Conservation (phyloP, 371 early-diverging fungal species). For the Syncephalastrum sp. region DNA sequence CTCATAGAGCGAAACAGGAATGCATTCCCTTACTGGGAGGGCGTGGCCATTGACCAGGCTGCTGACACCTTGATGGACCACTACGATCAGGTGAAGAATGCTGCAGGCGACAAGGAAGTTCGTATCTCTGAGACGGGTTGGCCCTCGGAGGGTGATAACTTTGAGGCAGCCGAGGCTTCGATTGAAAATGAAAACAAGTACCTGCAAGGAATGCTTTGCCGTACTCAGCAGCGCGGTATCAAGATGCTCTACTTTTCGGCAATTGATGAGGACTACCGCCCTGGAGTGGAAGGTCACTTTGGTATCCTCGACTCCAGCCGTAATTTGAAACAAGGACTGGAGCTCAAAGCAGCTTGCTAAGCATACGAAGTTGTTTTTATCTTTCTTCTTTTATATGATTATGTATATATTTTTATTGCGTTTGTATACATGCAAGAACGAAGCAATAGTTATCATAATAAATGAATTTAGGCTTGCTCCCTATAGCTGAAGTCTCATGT, state of each 20-base stretch:
- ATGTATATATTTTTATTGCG: too few species aligned
- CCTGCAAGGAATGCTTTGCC: conserved; percentile 42
- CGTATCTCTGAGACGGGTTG: conserved; percentile 70
- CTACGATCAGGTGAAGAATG: conserved; percentile 38
- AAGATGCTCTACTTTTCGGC: conserved; percentile 61
- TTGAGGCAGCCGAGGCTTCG: conserved; percentile 47
- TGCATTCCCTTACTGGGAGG: conserved; percentile 73
- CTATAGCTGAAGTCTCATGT: too few species aligned
- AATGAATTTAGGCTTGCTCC: too few species aligned
- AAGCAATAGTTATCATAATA: too few species aligned
- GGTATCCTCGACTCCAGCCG: conserved; percentile 42
- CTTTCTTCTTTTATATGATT: too few species aligned
- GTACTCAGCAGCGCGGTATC: conserved; percentile 43
- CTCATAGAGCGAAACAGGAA: conserved; percentile 26
- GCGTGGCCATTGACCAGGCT: conserved; percentile 49
- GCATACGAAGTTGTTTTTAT: not conserved
- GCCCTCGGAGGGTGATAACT: conserved; percentile 59
- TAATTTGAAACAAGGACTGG: conserved; percentile 20
- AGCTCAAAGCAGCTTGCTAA: conserved; percentile 8
- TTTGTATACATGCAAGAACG: too few species aligned
- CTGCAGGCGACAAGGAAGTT: conserved; percentile 51
- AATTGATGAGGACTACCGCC: conserved; percentile 60
- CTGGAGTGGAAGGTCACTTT: conserved; percentile 59
- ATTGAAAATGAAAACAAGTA: conserved; percentile 48
- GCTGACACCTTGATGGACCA: conserved; percentile 46